Evolutionary conservation across 169 alveolate species (phyloP), one percentile per base, ranked within the genome.

Genomic region (Plasmodium gonderi): DNA sequence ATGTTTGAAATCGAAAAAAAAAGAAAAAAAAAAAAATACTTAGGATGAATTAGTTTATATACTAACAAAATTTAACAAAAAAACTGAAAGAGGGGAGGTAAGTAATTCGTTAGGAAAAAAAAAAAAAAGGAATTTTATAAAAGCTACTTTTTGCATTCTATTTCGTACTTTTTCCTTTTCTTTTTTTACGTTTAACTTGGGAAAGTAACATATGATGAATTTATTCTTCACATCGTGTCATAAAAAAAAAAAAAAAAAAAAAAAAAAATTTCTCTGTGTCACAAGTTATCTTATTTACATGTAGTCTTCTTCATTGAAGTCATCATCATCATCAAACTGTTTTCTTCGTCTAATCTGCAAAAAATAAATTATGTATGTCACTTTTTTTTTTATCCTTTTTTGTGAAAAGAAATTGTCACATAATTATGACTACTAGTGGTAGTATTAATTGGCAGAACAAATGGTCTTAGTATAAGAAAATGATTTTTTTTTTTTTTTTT

Each of bases 311-410:
- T 87, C 93, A 29, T 87, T 87, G 69, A 87, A 87, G 79, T 87
- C 93, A 47, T 87, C 93, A 17, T 87, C 93, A 49, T 87, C 93
- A 77, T 87, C 93, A 45, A 87, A 87, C 76, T 87, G 93, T 68
- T 87, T 87, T 36, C 89, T 87, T 77, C 93, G 78, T 64, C 89
- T 87, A n/a, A 87, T 87, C 93, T 87, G 54, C 12, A 36, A 64
- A 75, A n/a, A 51, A 33, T n/a, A 26, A 23, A 29, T 40, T 36
- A 31, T 72, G 54, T 40, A 40, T 72, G 31, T 72, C 45, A 31
- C 54, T 29, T 36, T 36, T 40, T 72, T 33, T 72, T 72, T 72
- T 29, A 31, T 42, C 8, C 17, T 36, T 40, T 72, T 33, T 72
- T 72, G 45, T 29, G 54, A 36, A 40, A 72, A 36, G 31, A n/a